Evolutionary conservation across 352 stramenopile genomes (phyloP), one percentile per base, ranked within the genome.

Genomic region (Phytophthora megakarya): DNA sequence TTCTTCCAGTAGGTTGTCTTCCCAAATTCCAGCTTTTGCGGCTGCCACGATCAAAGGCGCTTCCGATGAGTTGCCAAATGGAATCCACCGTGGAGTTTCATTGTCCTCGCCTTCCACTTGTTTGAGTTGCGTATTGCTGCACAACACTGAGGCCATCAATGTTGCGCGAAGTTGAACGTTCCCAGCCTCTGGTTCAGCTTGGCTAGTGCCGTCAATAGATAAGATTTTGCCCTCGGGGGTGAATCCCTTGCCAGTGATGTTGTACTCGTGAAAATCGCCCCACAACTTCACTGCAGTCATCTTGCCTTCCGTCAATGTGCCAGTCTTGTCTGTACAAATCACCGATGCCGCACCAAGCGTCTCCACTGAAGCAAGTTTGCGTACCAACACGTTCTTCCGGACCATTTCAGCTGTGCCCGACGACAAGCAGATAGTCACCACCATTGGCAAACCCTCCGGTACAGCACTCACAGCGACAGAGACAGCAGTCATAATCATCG

Each of bases 401-500:
- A 88, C 73, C 87, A 95, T 95, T 21, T 81, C 76, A 1, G 81
- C 78, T 10, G 84, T 92, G 15, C 84, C 84, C 0, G 78, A 79
- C 0, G 84, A 91, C 26, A 93, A 56, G 48, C 83, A 94, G 48
- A 93, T 90, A 9, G 85, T 95, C 37, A 93, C 81, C 13, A 92
- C 85, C 75, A 93, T 93, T 15, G 85, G 84, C 11, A 93, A 64
- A 8, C 85, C 88, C 64, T 95, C 82, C 0, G 85, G 84, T 3
- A 94, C 75, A 60, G 96, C 73, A 72, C 80, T 83, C n/a, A 95
- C 70, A 43, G 78, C 63, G 3, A 94, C 76, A 54, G 91, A 98
- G 1, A 98, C 92, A 0, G 93, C 92, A 19, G 98, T 91, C 70
- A 97, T 98, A 39, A 99, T 81, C 69, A 98, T 98, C 18, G 95